These are phyloP conservation scores for Lentinula novae-zelandiae DNA, from an alignment of 1,284 basidiomycete genomes.

Conservation along the genomic window DNA sequence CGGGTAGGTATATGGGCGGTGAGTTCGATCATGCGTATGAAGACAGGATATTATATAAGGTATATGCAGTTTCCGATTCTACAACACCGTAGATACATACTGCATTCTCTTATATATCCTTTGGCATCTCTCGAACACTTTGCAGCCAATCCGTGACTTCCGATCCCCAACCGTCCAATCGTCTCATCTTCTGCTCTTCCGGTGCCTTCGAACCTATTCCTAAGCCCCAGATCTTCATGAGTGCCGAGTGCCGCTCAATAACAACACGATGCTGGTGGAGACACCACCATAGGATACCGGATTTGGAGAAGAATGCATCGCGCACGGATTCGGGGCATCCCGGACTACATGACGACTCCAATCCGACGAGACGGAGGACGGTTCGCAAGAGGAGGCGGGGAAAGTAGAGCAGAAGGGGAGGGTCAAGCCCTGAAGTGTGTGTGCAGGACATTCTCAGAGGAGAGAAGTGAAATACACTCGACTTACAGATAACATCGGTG, in stretches of 20 bases:
- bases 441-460: not conserved
- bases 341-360: constrained; percentile 39
- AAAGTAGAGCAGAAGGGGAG: constrained; percentile 55
- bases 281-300: constrained; percentile 61
- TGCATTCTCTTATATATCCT: not conserved
- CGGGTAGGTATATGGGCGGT: no score
- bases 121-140: constrained; percentile 30
- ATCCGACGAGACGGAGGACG: constrained; percentile 41
- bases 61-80: no score
- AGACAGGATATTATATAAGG: no score
- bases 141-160: constrained; percentile 32
- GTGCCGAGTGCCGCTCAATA: constrained; percentile 23
- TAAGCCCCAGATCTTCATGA: constrained; percentile 28
- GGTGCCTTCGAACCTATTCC: constrained; percentile 20
- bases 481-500: constrained; percentile 62
- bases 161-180: constrained; percentile 39
- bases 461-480: not conserved
- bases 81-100: no score
- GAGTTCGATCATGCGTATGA: no score
- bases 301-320: constrained; percentile 42
- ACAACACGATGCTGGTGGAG: constrained; percentile 36
- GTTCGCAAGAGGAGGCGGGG: constrained; percentile 53
- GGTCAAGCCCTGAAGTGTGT: constrained; percentile 51
- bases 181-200: constrained; percentile 36
- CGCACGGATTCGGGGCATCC: constrained; percentile 46